Percentiles rank a stretch among this genome's conserved stretches.
These are phyloP conservation scores for Scutellaria minor DNA, from an alignment of 257 asterid genomes.

Conservation along the genomic window DNA sequence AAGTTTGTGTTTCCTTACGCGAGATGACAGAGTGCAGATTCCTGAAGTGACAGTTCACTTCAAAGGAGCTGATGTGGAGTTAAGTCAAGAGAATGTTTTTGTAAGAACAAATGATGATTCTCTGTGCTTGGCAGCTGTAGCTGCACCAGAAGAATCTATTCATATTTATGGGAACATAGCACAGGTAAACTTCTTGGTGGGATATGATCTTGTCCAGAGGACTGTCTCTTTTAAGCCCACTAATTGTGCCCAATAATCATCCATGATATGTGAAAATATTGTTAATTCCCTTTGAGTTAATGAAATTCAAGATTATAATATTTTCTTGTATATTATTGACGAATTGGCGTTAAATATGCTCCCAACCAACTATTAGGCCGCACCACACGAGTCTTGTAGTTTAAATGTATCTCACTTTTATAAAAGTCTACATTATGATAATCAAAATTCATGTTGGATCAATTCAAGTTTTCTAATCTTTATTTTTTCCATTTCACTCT, in stretches of 20 bases:
- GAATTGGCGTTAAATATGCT: too few relatives aligned
- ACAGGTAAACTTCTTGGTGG: conserved; percentile 52
- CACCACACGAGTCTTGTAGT: too few relatives aligned
- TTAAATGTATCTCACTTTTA: too few relatives aligned
- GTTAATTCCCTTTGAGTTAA: too few relatives aligned
- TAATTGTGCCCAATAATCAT: conserved; percentile 30
- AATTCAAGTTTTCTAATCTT: too few relatives aligned
- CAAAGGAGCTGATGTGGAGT: conserved; percentile 44
- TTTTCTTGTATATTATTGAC: too few relatives aligned
- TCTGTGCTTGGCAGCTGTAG: conserved; percentile 37
- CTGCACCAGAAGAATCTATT: background rate
- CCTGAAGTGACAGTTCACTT: conserved; percentile 40
- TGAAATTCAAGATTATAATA: too few relatives aligned
- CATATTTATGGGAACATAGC: conserved; percentile 52
- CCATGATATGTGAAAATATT: too few relatives aligned
- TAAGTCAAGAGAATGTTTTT: conserved; percentile 35
- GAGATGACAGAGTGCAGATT: background rate
- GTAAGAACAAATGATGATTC: background rate
- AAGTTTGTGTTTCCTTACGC: conserved; percentile 30
- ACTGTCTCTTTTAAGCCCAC: conserved; percentile 45
- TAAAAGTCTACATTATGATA: too few relatives aligned
- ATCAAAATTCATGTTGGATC: too few relatives aligned
- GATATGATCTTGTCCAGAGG: conserved; percentile 45
- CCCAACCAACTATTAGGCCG: too few relatives aligned
- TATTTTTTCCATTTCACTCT: too few relatives aligned